Conservation (phyloP, 1,139 yeast genomes). For the Candida neerlandica region DNA sequence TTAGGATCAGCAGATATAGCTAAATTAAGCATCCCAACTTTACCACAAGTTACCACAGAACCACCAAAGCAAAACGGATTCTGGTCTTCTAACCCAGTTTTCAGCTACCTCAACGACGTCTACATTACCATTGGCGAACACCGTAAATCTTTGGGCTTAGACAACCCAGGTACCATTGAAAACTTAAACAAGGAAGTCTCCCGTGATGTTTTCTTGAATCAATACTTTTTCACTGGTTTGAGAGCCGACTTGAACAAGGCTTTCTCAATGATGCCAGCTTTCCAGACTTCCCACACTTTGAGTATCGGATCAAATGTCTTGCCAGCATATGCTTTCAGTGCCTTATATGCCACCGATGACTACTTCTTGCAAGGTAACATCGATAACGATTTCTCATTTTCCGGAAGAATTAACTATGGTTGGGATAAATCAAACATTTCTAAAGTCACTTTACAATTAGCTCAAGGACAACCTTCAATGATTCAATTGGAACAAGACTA, state of each 20-base stretch:
- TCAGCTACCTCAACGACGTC: constrained; percentile 77
- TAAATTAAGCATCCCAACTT: constrained; percentile 55
- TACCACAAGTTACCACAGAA: constrained; percentile 57
- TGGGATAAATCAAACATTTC: constrained; percentile 83
- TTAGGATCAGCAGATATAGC: constrained; percentile 50
- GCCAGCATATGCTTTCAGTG: constrained; percentile 92
- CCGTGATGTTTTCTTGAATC: constrained; percentile 88
- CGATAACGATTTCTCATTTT: constrained; percentile 81
- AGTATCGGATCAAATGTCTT: constrained; percentile 83
- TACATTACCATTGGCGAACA: constrained; percentile 74
- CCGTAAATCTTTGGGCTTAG: constrained; percentile 77
- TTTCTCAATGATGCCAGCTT: constrained; percentile 87
- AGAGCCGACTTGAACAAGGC: constrained; percentile 97
- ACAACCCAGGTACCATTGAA: constrained; percentile 95
- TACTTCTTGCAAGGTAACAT: constrained; percentile 88
- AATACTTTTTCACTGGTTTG: constrained; percentile 92
- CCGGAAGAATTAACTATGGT: constrained; percentile 90
- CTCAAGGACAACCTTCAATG: constrained; percentile 91
- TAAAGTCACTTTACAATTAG: constrained; percentile 86
- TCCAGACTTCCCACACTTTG: constrained; percentile 96
- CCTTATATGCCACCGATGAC: constrained; percentile 86
- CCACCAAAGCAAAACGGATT: constrained; percentile 56
- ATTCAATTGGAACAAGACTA: constrained; percentile 95
- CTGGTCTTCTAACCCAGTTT: constrained; percentile 87
- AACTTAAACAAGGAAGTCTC: constrained; percentile 91